A percentile compares a stretch with the other conserved stretches of the same genome.
Conservation (phyloP, 768 basidiomycete genomes). For the Dioszegia hungarica region DNA sequence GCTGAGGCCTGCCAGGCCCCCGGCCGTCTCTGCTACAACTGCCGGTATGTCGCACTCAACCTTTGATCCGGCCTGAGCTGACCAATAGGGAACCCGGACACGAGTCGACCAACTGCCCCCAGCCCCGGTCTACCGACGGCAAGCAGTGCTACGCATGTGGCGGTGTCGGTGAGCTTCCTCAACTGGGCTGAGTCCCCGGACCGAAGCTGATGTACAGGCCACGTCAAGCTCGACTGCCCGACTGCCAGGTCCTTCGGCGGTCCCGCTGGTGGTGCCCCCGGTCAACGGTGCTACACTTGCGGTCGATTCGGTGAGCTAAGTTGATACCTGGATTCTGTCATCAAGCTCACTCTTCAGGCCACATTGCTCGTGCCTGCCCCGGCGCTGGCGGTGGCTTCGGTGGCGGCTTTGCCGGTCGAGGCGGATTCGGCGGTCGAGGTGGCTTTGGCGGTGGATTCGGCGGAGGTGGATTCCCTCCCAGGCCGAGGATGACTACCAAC, state of each 20-base stretch:
- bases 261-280: constrained; percentile 8
- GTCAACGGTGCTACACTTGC: constrained; percentile 80
- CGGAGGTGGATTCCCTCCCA: constrained; percentile 11
- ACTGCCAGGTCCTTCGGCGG: constrained; percentile 20
- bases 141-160: constrained; percentile 93
- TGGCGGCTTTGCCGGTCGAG: constrained; percentile 26
- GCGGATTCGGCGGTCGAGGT: constrained; percentile 23
- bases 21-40: constrained; percentile 88
- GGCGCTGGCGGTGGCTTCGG: constrained; percentile 12
- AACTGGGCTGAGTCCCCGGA: constrained; percentile 65
- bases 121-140: constrained; percentile 71
- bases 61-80: background rate
- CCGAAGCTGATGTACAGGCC: constrained; percentile 15
- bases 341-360: constrained; percentile 22
- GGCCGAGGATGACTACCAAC: constrained; percentile 24
- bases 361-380: constrained; percentile 24
- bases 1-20: constrained; percentile 86
- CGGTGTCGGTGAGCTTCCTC: constrained; percentile 80
- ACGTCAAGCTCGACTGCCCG: constrained; percentile 43
- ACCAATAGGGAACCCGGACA: constrained; percentile 73
- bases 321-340: too few species aligned
- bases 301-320: constrained; percentile 82
- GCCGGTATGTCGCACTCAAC: constrained; percentile 48
- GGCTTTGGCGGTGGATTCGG: constrained; percentile 21
- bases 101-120: constrained; percentile 80